phyloP scores from a whole-genome alignment of 306 rosid genomes.

The Calophaca sinica region DNA sequence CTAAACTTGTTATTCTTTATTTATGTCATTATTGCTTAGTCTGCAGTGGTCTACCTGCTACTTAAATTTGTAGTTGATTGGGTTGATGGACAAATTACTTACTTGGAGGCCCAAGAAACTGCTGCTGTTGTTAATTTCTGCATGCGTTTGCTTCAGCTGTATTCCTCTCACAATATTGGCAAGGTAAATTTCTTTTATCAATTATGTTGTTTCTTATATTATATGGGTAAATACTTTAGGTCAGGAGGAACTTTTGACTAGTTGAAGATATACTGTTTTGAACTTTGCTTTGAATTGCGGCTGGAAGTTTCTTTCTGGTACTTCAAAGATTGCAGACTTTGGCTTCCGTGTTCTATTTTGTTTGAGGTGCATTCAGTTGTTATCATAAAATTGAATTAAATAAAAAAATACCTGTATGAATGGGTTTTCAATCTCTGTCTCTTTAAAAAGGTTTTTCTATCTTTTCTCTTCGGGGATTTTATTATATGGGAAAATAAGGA shows the following conservation, averaged over 20 bases:
- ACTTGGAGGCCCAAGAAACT: conserved; percentile 89
- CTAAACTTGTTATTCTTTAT: conserved; percentile 32
- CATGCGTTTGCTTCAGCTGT: conserved; percentile 89
- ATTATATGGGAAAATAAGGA: not conserved
- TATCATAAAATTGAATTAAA: conserved; percentile 32
- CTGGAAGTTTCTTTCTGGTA: conserved; percentile 26
- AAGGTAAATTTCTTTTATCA: conserved; percentile 63
- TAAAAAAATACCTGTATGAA: conserved; percentile 1
- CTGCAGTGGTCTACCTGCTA: conserved; percentile 93
- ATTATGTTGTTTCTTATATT: conserved; percentile 33
- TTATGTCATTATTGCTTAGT: conserved; percentile 62
- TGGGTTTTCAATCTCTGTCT: not conserved
- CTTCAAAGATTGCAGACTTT: conserved; percentile 6
- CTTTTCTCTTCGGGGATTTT: conserved; percentile 6
- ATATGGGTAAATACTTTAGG: conserved; percentile 6
- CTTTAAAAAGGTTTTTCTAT: not conserved
- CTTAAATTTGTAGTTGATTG: conserved; percentile 92
- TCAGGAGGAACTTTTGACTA: conserved; percentile 18
- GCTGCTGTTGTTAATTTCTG: conserved; percentile 77
- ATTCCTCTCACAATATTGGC: conserved; percentile 94
- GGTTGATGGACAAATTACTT: conserved; percentile 93
- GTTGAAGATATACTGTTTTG: conserved; percentile 25
- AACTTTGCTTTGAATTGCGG: conserved; percentile 22
- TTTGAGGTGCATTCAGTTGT: conserved; percentile 27
- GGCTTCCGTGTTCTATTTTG: conserved; percentile 16